Evolutionary conservation across 2,329 filamentous ascomycete species (phyloP).

Genomic region (Arachnopeziza araneosa): DNA sequence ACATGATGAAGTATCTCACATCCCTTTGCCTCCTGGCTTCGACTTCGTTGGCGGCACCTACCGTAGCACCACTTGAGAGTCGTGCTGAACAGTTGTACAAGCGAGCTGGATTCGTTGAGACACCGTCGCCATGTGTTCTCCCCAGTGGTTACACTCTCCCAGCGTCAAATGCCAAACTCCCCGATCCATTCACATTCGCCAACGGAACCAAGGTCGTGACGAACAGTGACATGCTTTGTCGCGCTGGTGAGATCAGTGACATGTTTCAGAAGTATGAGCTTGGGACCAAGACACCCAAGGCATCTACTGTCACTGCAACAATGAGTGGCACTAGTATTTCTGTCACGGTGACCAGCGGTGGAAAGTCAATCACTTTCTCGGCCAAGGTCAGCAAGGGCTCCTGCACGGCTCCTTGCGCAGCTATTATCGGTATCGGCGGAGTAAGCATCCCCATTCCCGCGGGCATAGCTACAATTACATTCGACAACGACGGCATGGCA

Average conservation of each 20-base stretch:
- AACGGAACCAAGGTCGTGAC: conserved; percentile 40
- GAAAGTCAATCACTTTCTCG: conserved; percentile 41
- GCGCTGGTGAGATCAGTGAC: conserved; percentile 42
- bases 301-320: conserved; percentile 41
- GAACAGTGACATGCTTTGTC: conserved; percentile 43
- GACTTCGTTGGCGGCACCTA: background rate
- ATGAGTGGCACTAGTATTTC: conserved; percentile 38
- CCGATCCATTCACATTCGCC: conserved; percentile 43
- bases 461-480: conserved; percentile 51
- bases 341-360: conserved; percentile 40
- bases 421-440: conserved; percentile 52
- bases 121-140: background rate
- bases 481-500: conserved; percentile 53
- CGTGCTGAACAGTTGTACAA: background rate
- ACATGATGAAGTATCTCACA: background rate
- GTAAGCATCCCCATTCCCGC: conserved; percentile 49
- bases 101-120: background rate
- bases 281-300: conserved; percentile 41
- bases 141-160: background rate
- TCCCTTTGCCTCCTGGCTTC: background rate
- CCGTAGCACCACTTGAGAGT: background rate
- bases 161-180: conserved; percentile 6
- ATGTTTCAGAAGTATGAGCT: conserved; percentile 47
- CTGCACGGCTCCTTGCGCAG: conserved; percentile 43
- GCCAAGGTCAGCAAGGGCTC: conserved; percentile 36